Evolutionary conservation across 2,329 filamentous ascomycete genomes (phyloP).

Genomic region (Passalora sequoiae): DNA sequence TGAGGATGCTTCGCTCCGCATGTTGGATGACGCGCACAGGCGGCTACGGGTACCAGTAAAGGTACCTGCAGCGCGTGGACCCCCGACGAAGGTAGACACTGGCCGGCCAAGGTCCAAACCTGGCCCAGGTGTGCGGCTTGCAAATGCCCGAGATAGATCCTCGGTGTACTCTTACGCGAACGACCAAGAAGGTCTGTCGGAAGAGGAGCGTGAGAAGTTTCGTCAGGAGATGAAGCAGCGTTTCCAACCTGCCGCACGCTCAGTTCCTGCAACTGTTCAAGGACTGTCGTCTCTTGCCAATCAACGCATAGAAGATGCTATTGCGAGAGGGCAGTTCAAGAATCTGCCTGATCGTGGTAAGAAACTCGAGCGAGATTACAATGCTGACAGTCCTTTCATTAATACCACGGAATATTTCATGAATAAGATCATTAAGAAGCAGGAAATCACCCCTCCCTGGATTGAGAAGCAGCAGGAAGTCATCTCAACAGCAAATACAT

Average conservation of each 20-base stretch:
- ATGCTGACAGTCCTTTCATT: slow-evolving; percentile 80
- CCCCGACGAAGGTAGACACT: slow-evolving; percentile 44
- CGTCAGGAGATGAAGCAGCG: slow-evolving; percentile 72
- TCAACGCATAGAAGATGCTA: slow-evolving; percentile 88
- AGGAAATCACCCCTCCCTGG: slow-evolving; percentile 94
- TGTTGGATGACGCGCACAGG: slow-evolving; percentile 62
- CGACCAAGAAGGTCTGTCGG: slow-evolving; percentile 55
- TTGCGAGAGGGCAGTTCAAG: slow-evolving; percentile 82
- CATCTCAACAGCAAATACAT: slow-evolving; percentile 60
- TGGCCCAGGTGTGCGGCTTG: slow-evolving; percentile 48
- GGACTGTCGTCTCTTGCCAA: slow-evolving; percentile 82
- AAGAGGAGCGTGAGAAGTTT: slow-evolving; percentile 67
- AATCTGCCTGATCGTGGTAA: slow-evolving; percentile 71
- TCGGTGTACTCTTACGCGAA: slow-evolving; percentile 49
- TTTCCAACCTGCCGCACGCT: slow-evolving; percentile 66
- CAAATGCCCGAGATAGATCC: slow-evolving; percentile 55
- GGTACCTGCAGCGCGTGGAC: slow-evolving; percentile 35
- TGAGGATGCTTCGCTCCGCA: slow-evolving; percentile 73
- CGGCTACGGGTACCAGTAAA: slow-evolving; percentile 43
- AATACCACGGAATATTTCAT: slow-evolving; percentile 97
- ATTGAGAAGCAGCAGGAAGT: slow-evolving; percentile 98
- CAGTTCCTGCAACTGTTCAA: slow-evolving; percentile 69
- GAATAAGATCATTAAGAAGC: slow-evolving; percentile 96
- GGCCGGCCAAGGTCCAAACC: slow-evolving; percentile 35
- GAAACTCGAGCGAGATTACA: slow-evolving; percentile 72